A percentile compares a stretch with the other conserved stretches of the same genome.
Evolutionary conservation across 352 stramenopile species (phyloP).

Genomic region (Globisporangium heterothallicum): DNA sequence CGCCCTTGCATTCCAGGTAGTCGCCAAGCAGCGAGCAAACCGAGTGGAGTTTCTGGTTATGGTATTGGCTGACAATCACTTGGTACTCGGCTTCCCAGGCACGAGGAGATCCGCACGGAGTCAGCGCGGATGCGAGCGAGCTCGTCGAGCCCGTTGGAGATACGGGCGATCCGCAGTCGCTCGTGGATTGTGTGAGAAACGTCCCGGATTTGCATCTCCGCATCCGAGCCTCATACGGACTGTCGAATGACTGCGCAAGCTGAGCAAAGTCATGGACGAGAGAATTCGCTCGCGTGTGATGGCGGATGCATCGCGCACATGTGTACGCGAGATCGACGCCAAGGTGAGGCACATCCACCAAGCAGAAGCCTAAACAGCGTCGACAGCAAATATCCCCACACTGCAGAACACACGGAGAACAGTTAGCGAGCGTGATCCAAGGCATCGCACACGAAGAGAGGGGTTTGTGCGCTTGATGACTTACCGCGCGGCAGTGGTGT

Average conservation of each 20-base stretch:
- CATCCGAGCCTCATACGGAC: conserved; percentile 15
- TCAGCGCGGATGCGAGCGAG: conserved; percentile 35
- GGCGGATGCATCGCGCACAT: conserved; percentile 53
- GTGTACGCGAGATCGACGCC: conserved; percentile 66
- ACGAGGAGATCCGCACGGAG: conserved; percentile 23
- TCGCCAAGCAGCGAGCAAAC: conserved; percentile 61
- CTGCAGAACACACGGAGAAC: conserved; percentile 21
- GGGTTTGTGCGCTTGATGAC: background rate
- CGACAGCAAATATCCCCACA: conserved; percentile 69
- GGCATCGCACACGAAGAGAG: background rate
- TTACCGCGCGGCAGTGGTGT: conserved; percentile 67
- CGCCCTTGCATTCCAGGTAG: conserved; percentile 66
- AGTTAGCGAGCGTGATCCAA: conserved; percentile 17
- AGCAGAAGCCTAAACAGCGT: conserved; percentile 58
- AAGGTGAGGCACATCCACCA: conserved; percentile 57
- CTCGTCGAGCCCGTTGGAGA: background rate
- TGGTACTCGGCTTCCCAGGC: conserved; percentile 30
- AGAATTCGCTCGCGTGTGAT: conserved; percentile 37
- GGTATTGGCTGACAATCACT: conserved; percentile 69
- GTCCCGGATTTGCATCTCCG: conserved; percentile 4
- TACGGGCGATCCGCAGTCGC: background rate
- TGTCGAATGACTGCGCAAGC: conserved; percentile 34
- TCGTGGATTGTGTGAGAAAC: conserved; percentile 7
- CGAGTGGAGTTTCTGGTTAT: conserved; percentile 64
- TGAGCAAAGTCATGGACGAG: conserved; percentile 40